Percentiles rank a stretch among this genome's conserved stretches.
phyloP scores from a whole-genome alignment of 1,284 basidiomycete genomes.

The Coniferiporia weirii region DNA sequence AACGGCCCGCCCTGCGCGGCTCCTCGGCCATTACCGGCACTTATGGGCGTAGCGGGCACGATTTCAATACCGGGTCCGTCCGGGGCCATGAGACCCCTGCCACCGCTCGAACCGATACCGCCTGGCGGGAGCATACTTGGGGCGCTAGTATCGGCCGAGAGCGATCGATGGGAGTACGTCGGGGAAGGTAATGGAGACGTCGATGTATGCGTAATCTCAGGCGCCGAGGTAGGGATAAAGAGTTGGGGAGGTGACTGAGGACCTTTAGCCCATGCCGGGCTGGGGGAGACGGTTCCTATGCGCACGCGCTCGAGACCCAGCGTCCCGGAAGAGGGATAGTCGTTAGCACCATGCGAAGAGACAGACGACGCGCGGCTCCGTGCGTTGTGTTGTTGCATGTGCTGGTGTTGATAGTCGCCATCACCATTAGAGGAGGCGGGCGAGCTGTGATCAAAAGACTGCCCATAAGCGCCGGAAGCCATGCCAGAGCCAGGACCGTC shows the following conservation, averaged over 20 bases:
- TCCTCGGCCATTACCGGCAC: slow-evolving; percentile 38
- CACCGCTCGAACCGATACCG: not conserved
- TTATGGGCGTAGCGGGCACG: slow-evolving; percentile 76
- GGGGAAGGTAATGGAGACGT: slow-evolving; percentile 9
- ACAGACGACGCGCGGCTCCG: slow-evolving; percentile 60
- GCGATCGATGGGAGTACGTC: slow-evolving; percentile 21
- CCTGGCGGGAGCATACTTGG: slow-evolving; percentile 28
- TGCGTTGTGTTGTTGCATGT: slow-evolving; percentile 35
- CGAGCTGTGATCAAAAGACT: slow-evolving; percentile 51
- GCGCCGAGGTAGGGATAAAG: slow-evolving; percentile 50
- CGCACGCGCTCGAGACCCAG: slow-evolving; percentile 24
- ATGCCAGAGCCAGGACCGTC: slow-evolving; percentile 25
- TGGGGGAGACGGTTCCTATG: slow-evolving; percentile 27
- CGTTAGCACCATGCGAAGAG: slow-evolving; percentile 46
- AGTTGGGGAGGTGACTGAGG: slow-evolving; percentile 65
- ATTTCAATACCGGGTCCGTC: slow-evolving; percentile 63
- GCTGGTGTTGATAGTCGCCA: slow-evolving; percentile 26
- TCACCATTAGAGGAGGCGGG: slow-evolving; percentile 53
- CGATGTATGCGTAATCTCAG: slow-evolving; percentile 15
- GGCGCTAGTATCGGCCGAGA: slow-evolving; percentile 25
- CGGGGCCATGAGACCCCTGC: slow-evolving; percentile 35
- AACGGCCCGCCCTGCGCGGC: slow-evolving; percentile 39
- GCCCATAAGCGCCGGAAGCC: slow-evolving; percentile 1
- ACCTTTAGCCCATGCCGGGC: slow-evolving; percentile 49
- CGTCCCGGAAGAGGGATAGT: slow-evolving; percentile 35